phyloP scores from a whole-genome alignment of 225 moss, liverwort and hornwort species.

The Straminergon stramineum region DNA sequence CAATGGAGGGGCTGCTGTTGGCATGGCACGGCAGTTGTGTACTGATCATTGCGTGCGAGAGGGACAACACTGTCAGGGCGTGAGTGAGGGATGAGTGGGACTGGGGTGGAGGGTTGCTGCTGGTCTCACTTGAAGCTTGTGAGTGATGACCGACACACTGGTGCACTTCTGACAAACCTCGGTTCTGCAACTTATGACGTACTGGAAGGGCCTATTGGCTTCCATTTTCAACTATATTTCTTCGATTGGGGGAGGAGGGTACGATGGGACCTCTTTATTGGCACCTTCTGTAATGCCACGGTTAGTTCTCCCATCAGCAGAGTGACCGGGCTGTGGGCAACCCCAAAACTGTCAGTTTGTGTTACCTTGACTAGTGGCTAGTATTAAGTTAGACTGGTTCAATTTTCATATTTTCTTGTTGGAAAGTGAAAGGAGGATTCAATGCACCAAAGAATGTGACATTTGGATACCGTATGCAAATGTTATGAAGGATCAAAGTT shows the following conservation, averaged over 20 bases:
- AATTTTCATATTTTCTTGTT: no score
- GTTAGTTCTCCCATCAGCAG: background rate
- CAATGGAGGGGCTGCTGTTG: background rate
- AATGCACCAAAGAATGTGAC: no score
- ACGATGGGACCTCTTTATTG: background rate
- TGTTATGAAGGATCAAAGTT: no score
- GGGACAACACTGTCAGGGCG: constrained; percentile 22
- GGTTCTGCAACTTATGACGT: background rate
- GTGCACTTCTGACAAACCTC: background rate
- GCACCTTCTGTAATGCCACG: background rate
- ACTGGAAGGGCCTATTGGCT: background rate
- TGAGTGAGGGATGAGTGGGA: background rate
- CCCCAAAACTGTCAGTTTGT: no score
- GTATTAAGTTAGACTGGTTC: no score
- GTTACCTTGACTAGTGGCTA: no score
- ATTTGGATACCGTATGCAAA: no score
- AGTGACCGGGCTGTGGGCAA: background rate
- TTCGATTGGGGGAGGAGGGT: background rate
- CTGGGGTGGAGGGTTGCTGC: background rate
- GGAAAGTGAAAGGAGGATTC: no score
- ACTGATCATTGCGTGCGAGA: constrained; percentile 12
- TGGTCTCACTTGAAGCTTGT: background rate
- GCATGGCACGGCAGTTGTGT: background rate
- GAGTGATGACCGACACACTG: background rate
- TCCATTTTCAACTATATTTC: background rate